Conservation (phyloP, 176 grass and related monocot genomes). For the Hordeum marinum region DNA sequence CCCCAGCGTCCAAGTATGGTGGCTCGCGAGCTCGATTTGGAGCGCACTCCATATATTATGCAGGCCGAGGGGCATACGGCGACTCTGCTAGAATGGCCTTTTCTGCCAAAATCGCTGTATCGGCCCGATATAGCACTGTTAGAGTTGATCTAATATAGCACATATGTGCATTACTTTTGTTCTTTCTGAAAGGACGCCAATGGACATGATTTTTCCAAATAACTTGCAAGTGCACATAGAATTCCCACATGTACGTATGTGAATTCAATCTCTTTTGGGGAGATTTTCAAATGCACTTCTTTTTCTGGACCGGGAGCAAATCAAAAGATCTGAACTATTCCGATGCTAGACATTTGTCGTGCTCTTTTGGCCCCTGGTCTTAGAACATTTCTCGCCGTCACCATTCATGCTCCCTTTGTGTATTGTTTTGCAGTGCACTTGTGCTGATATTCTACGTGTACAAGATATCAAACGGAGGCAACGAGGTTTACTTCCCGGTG, state of each 20-base stretch:
- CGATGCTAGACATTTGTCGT: neutral
- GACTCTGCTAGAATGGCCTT: too few species aligned
- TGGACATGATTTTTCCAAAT: neutral
- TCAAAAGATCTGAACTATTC: neutral
- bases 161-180: neutral
- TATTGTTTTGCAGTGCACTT: slow-evolving; percentile 49
- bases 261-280: too few species aligned
- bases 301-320: neutral
- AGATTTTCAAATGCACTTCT: neutral
- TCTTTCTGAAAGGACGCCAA: neutral
- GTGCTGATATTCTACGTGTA: slow-evolving; percentile 80
- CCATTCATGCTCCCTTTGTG: neutral
- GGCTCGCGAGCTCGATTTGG: too few species aligned
- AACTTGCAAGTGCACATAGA: neutral
- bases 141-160: neutral
- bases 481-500: slow-evolving; percentile 38
- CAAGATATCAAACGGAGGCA: slow-evolving; percentile 59
- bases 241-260: neutral
- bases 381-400: neutral
- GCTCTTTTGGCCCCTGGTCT: neutral
- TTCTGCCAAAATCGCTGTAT: too few species aligned
- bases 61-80: too few species aligned
- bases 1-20: too few species aligned
- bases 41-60: too few species aligned
- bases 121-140: too few species aligned